Evolutionary conservation across 805 yeast species (phyloP), one percentile per base, ranked within the genome.

Genomic region (Candida nonsorbophila): DNA sequence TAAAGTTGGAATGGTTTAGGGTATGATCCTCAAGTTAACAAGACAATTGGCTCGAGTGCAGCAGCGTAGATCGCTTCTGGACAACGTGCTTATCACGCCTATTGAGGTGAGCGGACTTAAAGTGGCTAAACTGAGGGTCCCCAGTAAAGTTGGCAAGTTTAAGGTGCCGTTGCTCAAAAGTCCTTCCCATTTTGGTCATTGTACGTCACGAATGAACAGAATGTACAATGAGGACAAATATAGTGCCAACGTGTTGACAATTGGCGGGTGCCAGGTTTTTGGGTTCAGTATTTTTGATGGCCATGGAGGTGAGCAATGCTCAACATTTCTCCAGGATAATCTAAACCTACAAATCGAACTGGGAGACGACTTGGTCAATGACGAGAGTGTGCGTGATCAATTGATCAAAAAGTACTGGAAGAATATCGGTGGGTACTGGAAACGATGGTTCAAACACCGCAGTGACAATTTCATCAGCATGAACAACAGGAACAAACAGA

Each of bases 211-310:
- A 29, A 82, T 84, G 34, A 85, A 78, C 49, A 65, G 97, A 34
- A 41, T 70, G 20, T 71, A 72, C 45, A 92, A 90, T 53, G 97
- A 90, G 53, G 98, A 90, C 57, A 63, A 75, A 25, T 82, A 74
- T 53, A 72, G 74, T 29, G 84, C 87, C 13, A 73, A 74, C 16
- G 73, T 84, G 29, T 45, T 85, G 21, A 56, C 63, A 14, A 20
- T 60, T 7, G 31, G 41, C 9, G 45, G 36, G 4, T 17, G 31
- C 16, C 37, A 41, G 8, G 44, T 59, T 12, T 83, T 90, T 58
- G 76, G 74, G 41, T 78, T 84, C 45, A 74, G 76, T 25, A 70
- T 92, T 2, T 87, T 84, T 53, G 98, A 92, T 57, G 98, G 98
- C 7, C 98, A 92, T 57, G 98, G 97, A 6, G 94, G 95, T 14